A percentile compares a stretch with the other conserved stretches of the same genome.
Conservation (phyloP, 1,139 yeast genomes). For the Candida sojae region DNA sequence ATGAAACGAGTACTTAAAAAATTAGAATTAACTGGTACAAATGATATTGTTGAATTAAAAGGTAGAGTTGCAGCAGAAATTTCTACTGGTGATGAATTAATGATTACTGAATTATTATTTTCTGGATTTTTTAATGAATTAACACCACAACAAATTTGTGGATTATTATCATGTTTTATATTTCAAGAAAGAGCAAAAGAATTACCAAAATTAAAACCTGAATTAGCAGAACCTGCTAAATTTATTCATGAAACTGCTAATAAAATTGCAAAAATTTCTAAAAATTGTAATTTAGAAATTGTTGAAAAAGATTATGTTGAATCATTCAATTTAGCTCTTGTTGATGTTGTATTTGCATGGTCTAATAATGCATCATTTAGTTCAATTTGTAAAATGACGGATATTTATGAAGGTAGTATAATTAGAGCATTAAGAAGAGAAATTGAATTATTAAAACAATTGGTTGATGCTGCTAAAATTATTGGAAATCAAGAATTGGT, state of each 20-base stretch:
- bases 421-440: constrained; percentile 91
- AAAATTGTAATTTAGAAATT: constrained; percentile 86
- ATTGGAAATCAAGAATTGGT: constrained; percentile 87
- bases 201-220: constrained; percentile 81
- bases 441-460: constrained; percentile 89
- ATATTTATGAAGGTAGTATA: constrained; percentile 95
- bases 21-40: constrained; percentile 77
- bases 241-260: constrained; percentile 87
- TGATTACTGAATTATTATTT: constrained; percentile 88
- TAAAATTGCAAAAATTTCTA: constrained; percentile 83
- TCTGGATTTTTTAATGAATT: constrained; percentile 92
- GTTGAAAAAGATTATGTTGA: constrained; percentile 92
- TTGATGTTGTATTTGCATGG: constrained; percentile 98
- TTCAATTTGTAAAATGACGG: constrained; percentile 97
- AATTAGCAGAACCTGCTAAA: constrained; percentile 85
- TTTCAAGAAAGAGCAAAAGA: constrained; percentile 96
- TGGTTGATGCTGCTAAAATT: constrained; percentile 87
- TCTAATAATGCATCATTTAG: constrained; percentile 95
- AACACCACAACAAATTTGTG: constrained; percentile 88
- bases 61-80: constrained; percentile 97
- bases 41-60: constrained; percentile 88
- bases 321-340: constrained; percentile 84
- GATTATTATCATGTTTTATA: constrained; percentile 89
- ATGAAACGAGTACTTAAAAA: constrained; percentile 87
- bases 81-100: constrained; percentile 89